These are phyloP conservation scores for baker's yeast (Saccharomyces cerevisiae) DNA, from an alignment of 805 yeast species.

Conservation along the genomic window DNA sequence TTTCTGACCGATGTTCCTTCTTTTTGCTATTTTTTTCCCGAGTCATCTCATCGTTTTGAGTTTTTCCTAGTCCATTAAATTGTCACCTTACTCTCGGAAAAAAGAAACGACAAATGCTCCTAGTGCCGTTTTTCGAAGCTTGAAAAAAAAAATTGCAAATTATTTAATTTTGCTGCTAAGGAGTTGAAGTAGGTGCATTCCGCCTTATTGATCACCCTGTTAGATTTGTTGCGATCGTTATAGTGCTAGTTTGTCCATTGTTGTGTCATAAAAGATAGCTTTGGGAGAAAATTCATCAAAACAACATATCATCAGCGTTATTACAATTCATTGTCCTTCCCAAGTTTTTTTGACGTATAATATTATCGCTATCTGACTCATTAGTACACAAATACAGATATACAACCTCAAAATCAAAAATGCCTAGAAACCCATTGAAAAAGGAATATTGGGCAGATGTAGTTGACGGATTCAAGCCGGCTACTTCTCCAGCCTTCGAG, in stretches of 20 bases:
- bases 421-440: slow-evolving; percentile 9
- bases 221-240: background rate
- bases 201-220: background rate
- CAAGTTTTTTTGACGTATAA: background rate
- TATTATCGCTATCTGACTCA: background rate
- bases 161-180: background rate
- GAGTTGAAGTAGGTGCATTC: background rate
- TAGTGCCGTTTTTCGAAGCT: background rate
- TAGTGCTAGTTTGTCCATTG: background rate
- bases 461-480: slow-evolving; percentile 14
- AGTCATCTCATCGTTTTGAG: background rate
- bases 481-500: background rate
- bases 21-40: background rate
- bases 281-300: background rate
- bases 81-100: background rate
- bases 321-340: background rate
- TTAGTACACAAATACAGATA: background rate
- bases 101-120: background rate
- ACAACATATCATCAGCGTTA: background rate
- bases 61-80: background rate
- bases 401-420: background rate
- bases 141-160: background rate
- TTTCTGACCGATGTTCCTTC: background rate
- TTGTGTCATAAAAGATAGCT: background rate
- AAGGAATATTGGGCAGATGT: slow-evolving; percentile 16